A percentile compares a stretch with the other conserved stretches of the same genome.
Conservation (phyloP, 2,329 filamentous ascomycete species). For the Calonectria naviculata region DNA sequence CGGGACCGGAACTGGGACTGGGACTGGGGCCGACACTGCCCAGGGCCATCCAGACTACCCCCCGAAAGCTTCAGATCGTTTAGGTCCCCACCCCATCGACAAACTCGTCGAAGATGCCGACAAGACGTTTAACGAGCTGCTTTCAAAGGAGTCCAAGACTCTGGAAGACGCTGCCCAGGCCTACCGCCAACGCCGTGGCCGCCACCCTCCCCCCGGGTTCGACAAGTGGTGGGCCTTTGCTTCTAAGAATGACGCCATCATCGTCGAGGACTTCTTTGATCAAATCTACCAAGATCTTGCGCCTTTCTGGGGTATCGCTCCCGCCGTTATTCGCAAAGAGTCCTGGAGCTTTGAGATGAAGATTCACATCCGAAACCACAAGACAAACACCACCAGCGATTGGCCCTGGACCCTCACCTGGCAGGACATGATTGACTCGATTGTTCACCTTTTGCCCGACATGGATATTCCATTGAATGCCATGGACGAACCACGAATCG, state of each 20-base stretch:
- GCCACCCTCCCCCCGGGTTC: slow-evolving; percentile 73
- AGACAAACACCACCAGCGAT: slow-evolving; percentile 61
- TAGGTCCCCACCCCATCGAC: slow-evolving; percentile 61
- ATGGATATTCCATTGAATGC: slow-evolving; percentile 76
- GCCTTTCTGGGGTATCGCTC: slow-evolving; percentile 66
- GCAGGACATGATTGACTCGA: slow-evolving; percentile 62
- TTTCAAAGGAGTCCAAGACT: slow-evolving; percentile 59
- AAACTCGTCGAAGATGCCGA: slow-evolving; percentile 59
- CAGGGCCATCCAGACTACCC: slow-evolving; percentile 14
- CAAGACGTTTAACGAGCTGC: slow-evolving; percentile 50
- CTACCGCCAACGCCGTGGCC: slow-evolving; percentile 68
- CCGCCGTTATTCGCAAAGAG: slow-evolving; percentile 61
- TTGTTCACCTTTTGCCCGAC: slow-evolving; percentile 70
- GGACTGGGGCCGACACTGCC: too few species aligned
- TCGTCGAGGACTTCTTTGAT: slow-evolving; percentile 74
- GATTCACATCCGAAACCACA: slow-evolving; percentile 66
- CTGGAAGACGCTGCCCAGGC: slow-evolving; percentile 65
- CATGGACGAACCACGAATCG: slow-evolving; percentile 74
- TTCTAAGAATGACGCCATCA: slow-evolving; percentile 59
- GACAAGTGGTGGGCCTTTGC: slow-evolving; percentile 70
- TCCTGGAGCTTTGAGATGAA: slow-evolving; percentile 68
- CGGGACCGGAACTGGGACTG: too few species aligned
- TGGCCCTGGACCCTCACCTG: slow-evolving; percentile 71
- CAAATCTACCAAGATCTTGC: slow-evolving; percentile 71
- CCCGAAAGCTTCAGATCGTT: slow-evolving; percentile 10